Evolutionary conservation across 371 early-diverging fungal species (phyloP).

Genomic region (Mortierella sp.): DNA sequence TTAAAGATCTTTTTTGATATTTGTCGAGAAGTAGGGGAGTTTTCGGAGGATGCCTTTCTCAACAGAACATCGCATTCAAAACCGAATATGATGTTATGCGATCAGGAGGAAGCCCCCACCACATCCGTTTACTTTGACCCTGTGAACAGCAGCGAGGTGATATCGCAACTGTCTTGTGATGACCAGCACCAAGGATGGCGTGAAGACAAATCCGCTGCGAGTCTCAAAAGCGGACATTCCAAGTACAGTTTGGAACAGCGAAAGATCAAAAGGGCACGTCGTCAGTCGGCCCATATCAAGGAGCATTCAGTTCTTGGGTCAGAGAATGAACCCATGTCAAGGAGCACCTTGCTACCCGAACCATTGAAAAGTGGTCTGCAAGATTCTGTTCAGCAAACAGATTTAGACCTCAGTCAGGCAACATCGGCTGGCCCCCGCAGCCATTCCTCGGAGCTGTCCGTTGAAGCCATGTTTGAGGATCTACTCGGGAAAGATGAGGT

Average conservation of each 20-base stretch:
- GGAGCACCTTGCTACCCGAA: not conserved
- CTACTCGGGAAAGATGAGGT: not conserved
- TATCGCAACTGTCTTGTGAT: not conserved
- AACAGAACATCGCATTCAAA: not conserved
- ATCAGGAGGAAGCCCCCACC: too few relatives aligned
- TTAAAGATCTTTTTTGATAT: too few relatives aligned
- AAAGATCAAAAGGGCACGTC: not conserved
- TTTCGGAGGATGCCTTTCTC: conserved; percentile 24
- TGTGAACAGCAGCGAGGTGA: not conserved
- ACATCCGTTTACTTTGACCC: conserved; percentile 18
- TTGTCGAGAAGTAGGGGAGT: conserved; percentile 7
- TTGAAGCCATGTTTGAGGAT: conserved; percentile 2
- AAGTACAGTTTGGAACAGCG: not conserved
- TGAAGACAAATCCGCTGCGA: not conserved
- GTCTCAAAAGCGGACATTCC: not conserved
- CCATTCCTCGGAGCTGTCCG: not conserved
- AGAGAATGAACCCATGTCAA: not conserved
- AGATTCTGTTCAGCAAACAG: not conserved
- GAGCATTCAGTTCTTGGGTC: not conserved
- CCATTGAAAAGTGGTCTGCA: too few relatives aligned
- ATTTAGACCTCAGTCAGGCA: not conserved
- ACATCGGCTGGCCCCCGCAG: too few relatives aligned
- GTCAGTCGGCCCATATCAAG: not conserved
- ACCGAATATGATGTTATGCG: conserved; percentile 3
- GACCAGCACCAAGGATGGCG: not conserved